Evolutionary conservation across 2,329 filamentous ascomycete genomes (phyloP), one percentile per base, ranked within the genome.

Genomic region (Trichoderma arundinaceum): DNA sequence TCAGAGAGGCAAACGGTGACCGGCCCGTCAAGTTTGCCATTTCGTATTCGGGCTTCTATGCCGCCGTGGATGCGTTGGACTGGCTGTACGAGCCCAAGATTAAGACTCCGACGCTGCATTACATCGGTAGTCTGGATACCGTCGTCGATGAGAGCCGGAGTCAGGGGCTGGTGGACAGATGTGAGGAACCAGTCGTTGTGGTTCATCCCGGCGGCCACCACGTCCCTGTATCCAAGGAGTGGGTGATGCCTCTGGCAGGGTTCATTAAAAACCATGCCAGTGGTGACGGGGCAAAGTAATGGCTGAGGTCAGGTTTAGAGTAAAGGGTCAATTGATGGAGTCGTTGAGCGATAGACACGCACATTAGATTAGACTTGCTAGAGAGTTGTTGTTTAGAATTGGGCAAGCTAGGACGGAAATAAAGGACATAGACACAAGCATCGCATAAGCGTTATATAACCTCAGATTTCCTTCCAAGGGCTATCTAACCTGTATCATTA

Each of bases 201-300:
- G 85, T 90, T 71, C 92, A 96, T 77, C 94, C 94, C 1, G 94
- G 94, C 7, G 94, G 94, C 0, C 94, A 98, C 76, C 93, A 96
- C 73, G 86, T 97, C 73, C 94, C 94, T 0, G 88, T 92, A 67
- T 87, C 89, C 70, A 92, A 90, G 80, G 90, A 93, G 70, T 95
- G 90, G 85, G 87, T 90, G 19, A 89, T 90, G 81, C 90, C 90
- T 38, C 78, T 96, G 69, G 88, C 90, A 4, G 87, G 84, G 0
- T 96, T 94, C 74, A 87, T 95, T 64, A 80, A 77, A 71, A 75
- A 79, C 59, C 74, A 80, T 57, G 71, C 72, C 67, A 76, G 49
- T 71, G 76, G 0, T 68, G 71, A 32, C 3, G 59, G 44, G 38
- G 35, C 32, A 54, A 13, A 22, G 9, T 39, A 54, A 41, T 19